phyloP scores from a whole-genome alignment of 345 rosid species.

The Populus tremula region DNA sequence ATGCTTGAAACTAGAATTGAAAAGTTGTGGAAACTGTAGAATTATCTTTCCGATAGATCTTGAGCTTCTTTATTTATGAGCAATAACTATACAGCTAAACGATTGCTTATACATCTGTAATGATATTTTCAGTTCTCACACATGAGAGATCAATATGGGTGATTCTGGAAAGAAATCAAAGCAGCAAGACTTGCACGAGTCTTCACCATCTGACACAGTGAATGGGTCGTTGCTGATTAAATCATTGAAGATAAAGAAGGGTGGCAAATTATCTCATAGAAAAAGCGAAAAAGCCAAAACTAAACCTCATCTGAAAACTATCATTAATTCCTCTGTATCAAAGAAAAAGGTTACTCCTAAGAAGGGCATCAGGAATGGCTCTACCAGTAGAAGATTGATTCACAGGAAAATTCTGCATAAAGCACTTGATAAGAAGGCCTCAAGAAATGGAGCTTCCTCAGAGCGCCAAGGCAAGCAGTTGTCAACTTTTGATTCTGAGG shows the following conservation, averaged over 20 bases:
- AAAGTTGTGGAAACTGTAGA: background rate
- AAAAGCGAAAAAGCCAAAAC: conserved; percentile 28
- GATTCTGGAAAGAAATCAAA: conserved; percentile 25
- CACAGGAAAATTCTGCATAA: conserved; percentile 19
- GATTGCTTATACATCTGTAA: background rate
- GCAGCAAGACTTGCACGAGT: conserved; percentile 27
- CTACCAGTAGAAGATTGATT: conserved; percentile 16
- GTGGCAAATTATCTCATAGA: conserved; percentile 21
- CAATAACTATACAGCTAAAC: background rate
- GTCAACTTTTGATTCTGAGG: conserved; percentile 11
- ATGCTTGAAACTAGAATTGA: background rate
- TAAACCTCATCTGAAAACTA: conserved; percentile 28
- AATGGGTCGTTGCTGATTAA: conserved; percentile 45
- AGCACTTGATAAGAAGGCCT: conserved; percentile 21
- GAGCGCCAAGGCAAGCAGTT: conserved; percentile 17
- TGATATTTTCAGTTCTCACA: conserved; percentile 11
- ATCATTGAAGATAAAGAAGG: conserved; percentile 35
- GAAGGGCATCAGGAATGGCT: conserved; percentile 25
- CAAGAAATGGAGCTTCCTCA: conserved; percentile 26
- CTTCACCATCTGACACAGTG: conserved; percentile 34
- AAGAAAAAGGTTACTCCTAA: conserved; percentile 28
- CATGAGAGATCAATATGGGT: conserved; percentile 37
- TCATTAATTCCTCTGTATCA: conserved; percentile 18
- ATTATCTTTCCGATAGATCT: background rate
- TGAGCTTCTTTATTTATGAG: background rate